Evolutionary conservation across 176 grass and related monocot genomes (phyloP), one percentile per base, ranked within the genome.

Genomic region (Ampelocalamus luodianensis): DNA sequence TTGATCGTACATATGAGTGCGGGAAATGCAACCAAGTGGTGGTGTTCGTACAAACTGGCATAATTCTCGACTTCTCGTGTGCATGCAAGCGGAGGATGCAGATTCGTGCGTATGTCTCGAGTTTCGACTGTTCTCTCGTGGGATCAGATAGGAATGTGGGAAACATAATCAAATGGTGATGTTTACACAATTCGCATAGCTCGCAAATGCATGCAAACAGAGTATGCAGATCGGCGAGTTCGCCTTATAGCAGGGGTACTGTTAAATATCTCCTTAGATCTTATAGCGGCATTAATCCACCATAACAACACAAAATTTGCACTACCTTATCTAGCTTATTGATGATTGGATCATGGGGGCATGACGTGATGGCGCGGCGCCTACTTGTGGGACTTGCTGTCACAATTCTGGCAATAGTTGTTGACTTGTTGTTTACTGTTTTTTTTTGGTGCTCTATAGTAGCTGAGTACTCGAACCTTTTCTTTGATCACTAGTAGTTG

Each of bases 81-180:
- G 74, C 84, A 83, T 87, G 85, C 89, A 87, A 74, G 60, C 68
- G 68, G 60, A 83, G 24, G 22, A 79, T 51, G 88, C 56, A 49
- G 26, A 87, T 46, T 46, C 45, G 18, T 37, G 54, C 17, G 36
- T 23, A 58, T 20, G 58, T 60, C 5, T 8, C 1, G 15, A 4
- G 24, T 67, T 68, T 18, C 1, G 15, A 4, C 29, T 4, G 3
- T 45, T 68, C 10, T 58, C 16, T 38, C 62, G 46, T 74, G 40
- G 27, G 61, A 50, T 71, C 65, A 51, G 32, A 71, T 71, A 56
- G 24, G 59, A 24, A 68, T 24, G 7, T 34, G 20, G 40, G 11
- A 67, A 65, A 5, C 36, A 10, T n/a, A 67, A 56, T 17, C 65
- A 55, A 39, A 24, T 38, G 4, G 32, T 26, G 26, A 76, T 65